A percentile compares a stretch with the other conserved stretches of the same genome.
These are phyloP conservation scores for Caryocar brasiliense DNA, from an alignment of 441 rosid species.

Conservation along the genomic window DNA sequence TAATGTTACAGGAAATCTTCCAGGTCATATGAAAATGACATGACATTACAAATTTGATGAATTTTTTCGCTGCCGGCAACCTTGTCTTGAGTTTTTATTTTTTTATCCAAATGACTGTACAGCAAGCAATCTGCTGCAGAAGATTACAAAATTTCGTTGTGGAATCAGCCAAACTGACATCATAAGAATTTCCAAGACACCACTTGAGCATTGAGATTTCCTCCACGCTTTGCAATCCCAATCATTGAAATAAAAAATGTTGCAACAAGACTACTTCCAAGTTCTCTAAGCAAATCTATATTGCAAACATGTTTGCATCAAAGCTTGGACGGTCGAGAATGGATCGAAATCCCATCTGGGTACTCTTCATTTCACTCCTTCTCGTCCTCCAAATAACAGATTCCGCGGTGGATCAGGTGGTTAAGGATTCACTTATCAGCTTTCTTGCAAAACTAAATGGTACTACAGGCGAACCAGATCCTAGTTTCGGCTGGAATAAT, in stretches of 20 bases:
- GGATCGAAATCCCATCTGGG: constrained; percentile 19
- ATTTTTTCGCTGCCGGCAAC: constrained; percentile 20
- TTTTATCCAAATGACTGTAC: constrained; percentile 7
- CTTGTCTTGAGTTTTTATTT: not conserved
- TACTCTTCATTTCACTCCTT: constrained; percentile 15
- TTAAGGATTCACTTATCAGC: constrained; percentile 19
- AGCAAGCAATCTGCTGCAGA: not conserved
- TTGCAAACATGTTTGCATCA: constrained; percentile 5
- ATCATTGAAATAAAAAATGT: not conserved
- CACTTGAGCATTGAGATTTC: constrained; percentile 24
- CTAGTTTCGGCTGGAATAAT: constrained; percentile 24
- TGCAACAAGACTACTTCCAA: not conserved
- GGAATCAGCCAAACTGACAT: constrained; percentile 24
- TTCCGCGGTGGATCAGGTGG: constrained; percentile 23
- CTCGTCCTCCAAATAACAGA: constrained; percentile 11
- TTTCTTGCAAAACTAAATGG: constrained; percentile 31
- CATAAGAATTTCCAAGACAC: not conserved
- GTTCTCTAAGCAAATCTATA: not conserved
- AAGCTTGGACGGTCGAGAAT: constrained; percentile 9
- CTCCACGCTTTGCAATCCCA: constrained; percentile 16
- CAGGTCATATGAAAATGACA: constrained; percentile 8
- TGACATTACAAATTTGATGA: not conserved
- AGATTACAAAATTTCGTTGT: constrained; percentile 24
- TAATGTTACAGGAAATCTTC: no score
- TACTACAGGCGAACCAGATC: constrained; percentile 9